phyloP scores from a whole-genome alignment of 768 basidiomycete genomes.

The Pleurotus cornucopiae region DNA sequence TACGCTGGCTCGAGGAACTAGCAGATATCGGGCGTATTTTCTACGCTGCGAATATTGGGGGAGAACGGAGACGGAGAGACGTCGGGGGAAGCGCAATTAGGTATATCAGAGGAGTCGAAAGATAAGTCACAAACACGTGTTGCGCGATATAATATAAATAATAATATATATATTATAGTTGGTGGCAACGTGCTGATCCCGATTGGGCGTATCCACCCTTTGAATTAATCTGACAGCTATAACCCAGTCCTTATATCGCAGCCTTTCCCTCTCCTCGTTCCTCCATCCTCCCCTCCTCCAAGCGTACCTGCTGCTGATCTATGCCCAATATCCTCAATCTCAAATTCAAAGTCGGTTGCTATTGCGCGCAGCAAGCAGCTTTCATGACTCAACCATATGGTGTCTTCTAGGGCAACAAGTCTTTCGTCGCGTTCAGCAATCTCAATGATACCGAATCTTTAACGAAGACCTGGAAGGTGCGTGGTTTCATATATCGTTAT shows the following conservation, averaged over 20 bases:
- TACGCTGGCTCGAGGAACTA: background rate
- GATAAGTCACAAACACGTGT: slow-evolving; percentile 7
- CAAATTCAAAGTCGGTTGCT: slow-evolving; percentile 47
- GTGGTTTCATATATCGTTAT: slow-evolving; percentile 15
- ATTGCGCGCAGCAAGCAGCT: slow-evolving; percentile 1
- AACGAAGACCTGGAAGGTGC: slow-evolving; percentile 88
- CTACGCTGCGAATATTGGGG: background rate
- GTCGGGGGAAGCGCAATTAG: background rate
- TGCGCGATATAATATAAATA: background rate
- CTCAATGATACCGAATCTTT: slow-evolving; percentile 79
- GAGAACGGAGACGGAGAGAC: background rate
- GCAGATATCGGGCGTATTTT: background rate
- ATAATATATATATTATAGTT: background rate
- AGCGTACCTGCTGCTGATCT: slow-evolving; percentile 5
- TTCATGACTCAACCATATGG: slow-evolving; percentile 9
- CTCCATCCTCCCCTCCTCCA: slow-evolving; percentile 9
- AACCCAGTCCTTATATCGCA: slow-evolving; percentile 9
- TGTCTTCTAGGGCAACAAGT: slow-evolving; percentile 79
- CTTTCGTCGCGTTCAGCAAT: slow-evolving; percentile 90
- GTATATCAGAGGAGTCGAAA: background rate
- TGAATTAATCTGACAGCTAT: slow-evolving; percentile 3
- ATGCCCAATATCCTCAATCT: slow-evolving; percentile 64
- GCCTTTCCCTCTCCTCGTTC: slow-evolving; percentile 9
- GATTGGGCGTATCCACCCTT: background rate
- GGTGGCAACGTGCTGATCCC: background rate